phyloP scores from a whole-genome alignment of 176 grass and related monocot genomes.

The Aechmea fasciata region DNA sequence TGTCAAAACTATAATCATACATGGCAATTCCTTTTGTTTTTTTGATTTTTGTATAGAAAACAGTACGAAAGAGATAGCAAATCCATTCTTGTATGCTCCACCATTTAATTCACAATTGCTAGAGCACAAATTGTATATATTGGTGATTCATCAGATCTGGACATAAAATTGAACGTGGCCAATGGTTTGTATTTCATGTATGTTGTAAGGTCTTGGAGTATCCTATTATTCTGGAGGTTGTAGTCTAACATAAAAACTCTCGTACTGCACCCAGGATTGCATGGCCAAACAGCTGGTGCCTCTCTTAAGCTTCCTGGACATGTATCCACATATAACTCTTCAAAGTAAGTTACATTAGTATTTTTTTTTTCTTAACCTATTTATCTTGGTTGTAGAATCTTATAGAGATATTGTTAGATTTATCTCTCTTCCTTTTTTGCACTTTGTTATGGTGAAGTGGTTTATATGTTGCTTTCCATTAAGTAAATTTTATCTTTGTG shows the following conservation, averaged over 20 bases:
- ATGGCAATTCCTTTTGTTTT: not conserved
- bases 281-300: slow-evolving; percentile 18
- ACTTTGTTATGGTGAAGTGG: not conserved
- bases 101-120: no score
- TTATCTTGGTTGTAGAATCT: not conserved
- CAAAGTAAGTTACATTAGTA: slow-evolving; percentile 29
- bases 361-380: not conserved
- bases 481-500: not conserved
- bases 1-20: not conserved
- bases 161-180: no score
- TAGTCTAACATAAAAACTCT: slow-evolving; percentile 4
- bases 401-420: not conserved
- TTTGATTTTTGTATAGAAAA: not conserved
- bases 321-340: slow-evolving; percentile 13
- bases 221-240: not conserved
- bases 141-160: no score
- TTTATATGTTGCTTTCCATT: not conserved
- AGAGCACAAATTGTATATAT: no score
- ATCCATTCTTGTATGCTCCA: no score
- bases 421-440: not conserved
- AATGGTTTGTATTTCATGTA: no score
- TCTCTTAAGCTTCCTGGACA: slow-evolving; percentile 17
- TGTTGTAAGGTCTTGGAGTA: slow-evolving; percentile 11
- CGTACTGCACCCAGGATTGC: slow-evolving; percentile 24
- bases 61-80: not conserved